Percentiles rank a stretch among this genome's conserved stretches.
phyloP scores from a whole-genome alignment of 495 filamentous ascomycete genomes.

The Talaromyces stipitatus region DNA sequence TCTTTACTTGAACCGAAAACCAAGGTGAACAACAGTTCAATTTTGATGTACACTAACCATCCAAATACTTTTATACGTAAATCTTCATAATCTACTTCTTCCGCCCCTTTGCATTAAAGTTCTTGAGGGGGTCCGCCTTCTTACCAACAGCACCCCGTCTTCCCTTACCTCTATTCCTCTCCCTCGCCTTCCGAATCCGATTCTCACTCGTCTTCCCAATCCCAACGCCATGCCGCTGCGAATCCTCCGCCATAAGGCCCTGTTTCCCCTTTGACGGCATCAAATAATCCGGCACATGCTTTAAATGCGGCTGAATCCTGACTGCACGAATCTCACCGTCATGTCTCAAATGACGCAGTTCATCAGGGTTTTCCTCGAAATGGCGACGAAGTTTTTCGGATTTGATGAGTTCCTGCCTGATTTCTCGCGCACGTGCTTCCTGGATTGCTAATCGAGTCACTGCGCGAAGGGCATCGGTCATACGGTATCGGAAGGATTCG shows the following conservation, averaged over 20 bases:
- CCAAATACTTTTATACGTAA: not conserved
- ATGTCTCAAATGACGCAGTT: slow-evolving; percentile 79
- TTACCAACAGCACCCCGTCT: slow-evolving; percentile 47
- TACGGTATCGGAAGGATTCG: slow-evolving; percentile 88
- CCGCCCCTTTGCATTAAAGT: slow-evolving; percentile 56
- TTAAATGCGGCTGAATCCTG: slow-evolving; percentile 78
- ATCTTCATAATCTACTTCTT: slow-evolving; percentile 2
- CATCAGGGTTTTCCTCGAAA: slow-evolving; percentile 93
- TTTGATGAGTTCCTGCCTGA: slow-evolving; percentile 82
- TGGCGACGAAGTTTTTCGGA: slow-evolving; percentile 89
- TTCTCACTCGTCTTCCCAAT: slow-evolving; percentile 67
- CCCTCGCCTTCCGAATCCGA: slow-evolving; percentile 64
- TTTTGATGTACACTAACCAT: not conserved
- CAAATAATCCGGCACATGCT: slow-evolving; percentile 92
- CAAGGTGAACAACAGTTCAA: not conserved
- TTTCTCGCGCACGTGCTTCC: slow-evolving; percentile 80
- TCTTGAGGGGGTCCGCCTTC: slow-evolving; percentile 80
- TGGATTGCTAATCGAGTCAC: slow-evolving; percentile 78
- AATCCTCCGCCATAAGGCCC: slow-evolving; percentile 51
- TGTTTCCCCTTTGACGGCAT: slow-evolving; percentile 72
- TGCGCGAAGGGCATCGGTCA: slow-evolving; percentile 78
- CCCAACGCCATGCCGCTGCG: slow-evolving; percentile 54
- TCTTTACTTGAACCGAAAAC: not conserved
- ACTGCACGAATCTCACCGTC: slow-evolving; percentile 79
- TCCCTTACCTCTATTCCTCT: slow-evolving; percentile 48